These are phyloP conservation scores for Stagonosporopsis cucurbitacearum DNA, from an alignment of 2,329 filamentous ascomycete genomes.

Conservation along the genomic window DNA sequence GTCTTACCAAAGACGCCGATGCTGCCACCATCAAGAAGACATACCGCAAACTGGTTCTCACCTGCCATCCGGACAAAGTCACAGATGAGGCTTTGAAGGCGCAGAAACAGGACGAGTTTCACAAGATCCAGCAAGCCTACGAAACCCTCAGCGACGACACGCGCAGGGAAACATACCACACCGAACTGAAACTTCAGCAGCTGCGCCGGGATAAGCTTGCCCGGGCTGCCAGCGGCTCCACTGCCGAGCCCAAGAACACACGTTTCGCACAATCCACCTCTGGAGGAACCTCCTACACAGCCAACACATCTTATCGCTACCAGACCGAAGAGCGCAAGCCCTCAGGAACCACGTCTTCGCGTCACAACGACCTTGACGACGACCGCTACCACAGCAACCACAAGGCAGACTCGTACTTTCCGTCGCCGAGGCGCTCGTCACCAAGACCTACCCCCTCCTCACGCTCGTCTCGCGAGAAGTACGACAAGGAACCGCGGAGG, in stretches of 20 bases:
- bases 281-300: slow-evolving; percentile 31
- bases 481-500: slow-evolving; percentile 38
- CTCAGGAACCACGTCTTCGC: slow-evolving; percentile 6
- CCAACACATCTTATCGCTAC: slow-evolving; percentile 34
- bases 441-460: slow-evolving; percentile 36
- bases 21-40: slow-evolving; percentile 75
- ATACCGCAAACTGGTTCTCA: slow-evolving; percentile 84
- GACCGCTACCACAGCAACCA: slow-evolving; percentile 48
- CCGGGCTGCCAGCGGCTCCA: slow-evolving; percentile 41
- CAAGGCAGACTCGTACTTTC: slow-evolving; percentile 44
- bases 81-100: slow-evolving; percentile 78
- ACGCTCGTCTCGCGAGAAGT: slow-evolving; percentile 31
- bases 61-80: slow-evolving; percentile 91
- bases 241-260: slow-evolving; percentile 39
- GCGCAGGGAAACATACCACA: slow-evolving; percentile 77
- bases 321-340: slow-evolving; percentile 44
- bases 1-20: slow-evolving; percentile 74
- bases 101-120: slow-evolving; percentile 84
- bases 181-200: slow-evolving; percentile 71
- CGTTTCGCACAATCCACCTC: slow-evolving; percentile 35
- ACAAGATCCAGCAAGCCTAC: slow-evolving; percentile 90
- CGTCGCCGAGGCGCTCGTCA: slow-evolving; percentile 27
- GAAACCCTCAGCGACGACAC: slow-evolving; percentile 83
- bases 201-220: slow-evolving; percentile 63
- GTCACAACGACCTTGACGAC: slow-evolving; percentile 34